Evolutionary conservation across 345 rosid species (phyloP), one percentile per base, ranked within the genome.

Genomic region (Euclidium syriacum): DNA sequence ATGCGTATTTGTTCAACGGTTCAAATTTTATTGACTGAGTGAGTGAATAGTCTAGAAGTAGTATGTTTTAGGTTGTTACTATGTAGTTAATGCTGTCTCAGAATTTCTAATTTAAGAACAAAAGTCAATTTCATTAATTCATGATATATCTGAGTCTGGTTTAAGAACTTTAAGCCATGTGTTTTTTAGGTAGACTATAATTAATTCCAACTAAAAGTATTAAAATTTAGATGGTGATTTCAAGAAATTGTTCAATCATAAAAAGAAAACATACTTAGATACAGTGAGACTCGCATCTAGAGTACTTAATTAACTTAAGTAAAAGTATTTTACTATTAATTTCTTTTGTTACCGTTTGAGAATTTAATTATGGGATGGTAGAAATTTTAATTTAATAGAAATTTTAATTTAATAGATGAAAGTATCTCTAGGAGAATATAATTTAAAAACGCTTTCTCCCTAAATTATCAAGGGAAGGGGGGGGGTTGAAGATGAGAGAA

Each of bases 21-120:
- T 55, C 10, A 36, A 17, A 42, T 5, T n/a, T 24, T 14, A 25
- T 24, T 44, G 54, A 18, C n/a, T 25, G 29, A 20, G 25, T 51
- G 41, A 20, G 40, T 20, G 20, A 44, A 36, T 2, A 65, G 54
- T 24, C 63, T 20, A 17, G 3, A 5, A 55, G 26, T 55, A 36
- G 32, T 35, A 46, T 17, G 64, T 25, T 66, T 65, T 66, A 46
- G 71, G 71, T 46, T 66, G 56, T 26, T 55, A 27, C 40, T 18
- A 10, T 25, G 63, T 55, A 48, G 12, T 66, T 10, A 56, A 35
- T 46, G 54, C 32, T 55, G 19, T 44, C 5, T 55, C 64, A 55
- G 56, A 55, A 6, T 35, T 55, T 55, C 64, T 55, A 55, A 24
- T 66, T 18, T 55, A n/a, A 36, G 62, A 44, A 35, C 15, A 44